A percentile compares a stretch with the other conserved stretches of the same genome.
phyloP scores from a whole-genome alignment of 129 eudicot species.

The Heracleum sosnowskyi region DNA sequence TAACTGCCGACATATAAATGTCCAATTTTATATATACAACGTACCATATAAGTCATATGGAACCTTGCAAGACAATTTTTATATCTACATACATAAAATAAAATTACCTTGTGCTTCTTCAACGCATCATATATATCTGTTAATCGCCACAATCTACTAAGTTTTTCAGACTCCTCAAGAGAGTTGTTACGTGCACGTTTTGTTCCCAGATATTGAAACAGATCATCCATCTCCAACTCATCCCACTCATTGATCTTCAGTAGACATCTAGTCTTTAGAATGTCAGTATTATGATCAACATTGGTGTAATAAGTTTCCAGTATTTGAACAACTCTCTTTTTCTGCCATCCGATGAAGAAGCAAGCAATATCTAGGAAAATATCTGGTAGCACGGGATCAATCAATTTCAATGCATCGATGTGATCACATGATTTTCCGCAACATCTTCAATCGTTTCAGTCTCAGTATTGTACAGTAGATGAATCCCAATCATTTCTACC shows the following conservation, averaged over 20 bases:
- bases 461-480: background rate
- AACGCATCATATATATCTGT: too few species aligned
- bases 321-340: background rate
- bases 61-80: too few species aligned
- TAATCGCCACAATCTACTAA: too few species aligned
- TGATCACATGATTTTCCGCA: background rate
- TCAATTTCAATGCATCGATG: background rate
- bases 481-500: background rate
- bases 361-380: background rate
- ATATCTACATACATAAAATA: too few species aligned
- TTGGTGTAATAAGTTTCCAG: too few species aligned
- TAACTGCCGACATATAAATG: too few species aligned
- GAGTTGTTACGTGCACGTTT: background rate
- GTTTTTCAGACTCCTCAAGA: too few species aligned
- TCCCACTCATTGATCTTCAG: too few species aligned
- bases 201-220: background rate
- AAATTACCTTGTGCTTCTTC: too few species aligned
- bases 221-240: background rate
- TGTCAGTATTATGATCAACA: too few species aligned
- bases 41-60: too few species aligned
- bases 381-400: background rate
- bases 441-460: background rate
- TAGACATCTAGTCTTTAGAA: background rate
- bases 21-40: too few species aligned
- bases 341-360: background rate